phyloP scores from a whole-genome alignment of 1,139 yeast genomes.

The Yamadazyma dushanensis region DNA sequence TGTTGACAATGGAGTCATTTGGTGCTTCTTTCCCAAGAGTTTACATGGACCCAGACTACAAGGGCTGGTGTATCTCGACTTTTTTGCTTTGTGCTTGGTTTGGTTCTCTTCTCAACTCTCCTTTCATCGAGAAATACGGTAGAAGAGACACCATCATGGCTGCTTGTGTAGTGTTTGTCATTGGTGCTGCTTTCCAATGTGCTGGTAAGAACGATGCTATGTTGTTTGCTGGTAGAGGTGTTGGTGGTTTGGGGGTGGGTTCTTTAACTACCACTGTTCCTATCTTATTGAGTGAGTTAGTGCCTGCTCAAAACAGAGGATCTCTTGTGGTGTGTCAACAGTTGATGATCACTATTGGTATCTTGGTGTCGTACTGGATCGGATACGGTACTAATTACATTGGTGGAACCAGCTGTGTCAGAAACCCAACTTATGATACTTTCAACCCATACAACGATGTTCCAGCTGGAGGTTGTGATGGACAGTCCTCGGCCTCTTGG shows the following conservation, averaged over 20 bases:
- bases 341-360: constrained; percentile 65
- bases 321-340: constrained; percentile 65
- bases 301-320: constrained; percentile 61
- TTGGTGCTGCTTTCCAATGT: constrained; percentile 40
- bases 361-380: constrained; percentile 68
- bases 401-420: constrained; percentile 21
- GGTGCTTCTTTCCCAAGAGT: constrained; percentile 20
- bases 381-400: constrained; percentile 52
- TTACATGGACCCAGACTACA: constrained; percentile 20
- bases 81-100: constrained; percentile 24
- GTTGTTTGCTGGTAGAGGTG: constrained; percentile 26
- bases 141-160: constrained; percentile 30
- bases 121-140: constrained; percentile 28
- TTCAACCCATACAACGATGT: constrained; percentile 18
- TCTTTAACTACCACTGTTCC: constrained; percentile 24
- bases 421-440: constrained; percentile 9
- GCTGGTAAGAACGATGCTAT: constrained; percentile 15
- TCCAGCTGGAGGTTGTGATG: constrained; percentile 21
- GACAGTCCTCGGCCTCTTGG: constrained; percentile 42
- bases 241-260: constrained; percentile 26
- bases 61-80: constrained; percentile 26
- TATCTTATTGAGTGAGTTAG: constrained; percentile 21
- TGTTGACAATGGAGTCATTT: constrained; percentile 46
- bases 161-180: constrained; percentile 25
- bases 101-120: constrained; percentile 22